Evolutionary conservation across 257 asterid species (phyloP), one percentile per base, ranked within the genome.

Genomic region (Plantago ovata): DNA sequence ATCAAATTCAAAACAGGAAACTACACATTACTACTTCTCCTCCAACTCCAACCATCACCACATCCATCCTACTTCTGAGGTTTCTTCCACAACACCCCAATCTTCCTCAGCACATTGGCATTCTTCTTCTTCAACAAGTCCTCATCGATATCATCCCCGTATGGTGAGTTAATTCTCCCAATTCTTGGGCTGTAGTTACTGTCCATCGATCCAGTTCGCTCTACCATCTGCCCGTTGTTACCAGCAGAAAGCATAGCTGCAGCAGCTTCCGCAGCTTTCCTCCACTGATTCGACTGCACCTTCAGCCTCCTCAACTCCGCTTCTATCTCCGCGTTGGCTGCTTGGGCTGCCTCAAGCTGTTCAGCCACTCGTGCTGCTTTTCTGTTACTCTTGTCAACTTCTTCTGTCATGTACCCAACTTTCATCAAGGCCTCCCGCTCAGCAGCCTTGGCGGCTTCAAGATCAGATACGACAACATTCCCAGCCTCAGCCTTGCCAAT

Each of bases 181-280:
- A 67, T 52, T 61, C 79, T 44, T 0, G 87, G 85, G 68, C 89
- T 85, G 47, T 76, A 84, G 15, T 75, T 73, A 62, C 77, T 81
- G 55, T 88, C 96, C 95, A 87, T 75, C 1, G 97, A 84, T 23
- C 85, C 94, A 0, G 89, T 84, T 54, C 95, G 77, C 77, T 82
- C 96, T 82, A 76, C 70, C 48, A 77, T 47, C 16, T 79, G 89
- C 67, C 85, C 90, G 10, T 87, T 87, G 51, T 75, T 82, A 13
- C 93, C 94, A 0, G 87, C 72, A 2, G 97, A 76, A 21, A 93
- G 78, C 81, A 93, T 93, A 1, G 96, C 77, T 0, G 98, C 90
- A 8, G 97, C 97, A 3, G 87, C 94, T 73, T 92, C 98, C 0
- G 98, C 98, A 6, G 98, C 98, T 69, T 92, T 92, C 72, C 97